Conservation (phyloP, 352 stramenopile genomes). For the Globisporangium abappressorium region DNA sequence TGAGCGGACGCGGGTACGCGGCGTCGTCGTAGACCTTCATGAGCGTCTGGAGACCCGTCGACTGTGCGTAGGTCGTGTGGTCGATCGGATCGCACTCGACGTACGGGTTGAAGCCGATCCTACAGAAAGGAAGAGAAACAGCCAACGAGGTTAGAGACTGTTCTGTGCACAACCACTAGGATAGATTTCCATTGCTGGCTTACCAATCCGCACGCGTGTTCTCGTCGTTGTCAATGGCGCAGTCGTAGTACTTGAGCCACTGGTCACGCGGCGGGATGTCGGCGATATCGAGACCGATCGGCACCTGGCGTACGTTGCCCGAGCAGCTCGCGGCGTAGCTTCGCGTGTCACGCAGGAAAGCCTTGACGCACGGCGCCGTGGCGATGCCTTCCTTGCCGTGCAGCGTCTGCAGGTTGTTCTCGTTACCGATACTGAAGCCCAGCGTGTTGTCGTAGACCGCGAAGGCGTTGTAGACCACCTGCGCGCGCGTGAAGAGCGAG, state of each 20-base stretch:
- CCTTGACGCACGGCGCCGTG: constrained; percentile 44
- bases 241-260: constrained; percentile 53
- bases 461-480: constrained; percentile 56
- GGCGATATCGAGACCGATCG: constrained; percentile 45
- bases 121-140: constrained; percentile 27
- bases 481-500: constrained; percentile 37
- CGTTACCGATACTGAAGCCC: constrained; percentile 45
- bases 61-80: constrained; percentile 38
- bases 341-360: constrained; percentile 44
- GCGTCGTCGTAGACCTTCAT: constrained; percentile 43
- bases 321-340: constrained; percentile 39
- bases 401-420: constrained; percentile 36
- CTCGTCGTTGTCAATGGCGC: constrained; percentile 28
- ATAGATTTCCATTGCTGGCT: no score
- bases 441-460: constrained; percentile 62
- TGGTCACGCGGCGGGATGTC: constrained; percentile 36
- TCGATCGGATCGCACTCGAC: constrained; percentile 45
- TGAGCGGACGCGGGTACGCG: constrained; percentile 39
- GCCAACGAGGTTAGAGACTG: constrained; percentile 14
- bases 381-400: neutral
- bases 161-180: no score
- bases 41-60: constrained; percentile 37
- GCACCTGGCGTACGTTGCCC: constrained; percentile 32
- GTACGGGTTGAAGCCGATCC: constrained; percentile 61
- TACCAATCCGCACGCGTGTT: constrained; percentile 33